phyloP scores from a whole-genome alignment of 83 land plant genomes.

The Larix sibirica region DNA sequence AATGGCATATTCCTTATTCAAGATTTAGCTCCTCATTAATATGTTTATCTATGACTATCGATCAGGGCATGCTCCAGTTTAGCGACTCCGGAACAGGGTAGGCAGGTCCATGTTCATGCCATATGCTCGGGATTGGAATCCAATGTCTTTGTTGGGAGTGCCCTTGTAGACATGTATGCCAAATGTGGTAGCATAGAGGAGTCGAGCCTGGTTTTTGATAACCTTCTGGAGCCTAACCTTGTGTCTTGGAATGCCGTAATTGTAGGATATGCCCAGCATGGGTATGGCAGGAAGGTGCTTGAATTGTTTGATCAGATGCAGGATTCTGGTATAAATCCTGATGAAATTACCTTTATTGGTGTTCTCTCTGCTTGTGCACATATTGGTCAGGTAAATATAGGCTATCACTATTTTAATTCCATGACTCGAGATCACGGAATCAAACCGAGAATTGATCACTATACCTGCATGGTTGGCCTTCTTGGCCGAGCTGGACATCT shows the following conservation, averaged over 20 bases:
- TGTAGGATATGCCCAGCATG: neutral
- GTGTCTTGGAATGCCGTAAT: neutral
- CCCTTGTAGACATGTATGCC: constrained; percentile 3
- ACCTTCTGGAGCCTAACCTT: neutral
- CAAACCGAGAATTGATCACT: neutral
- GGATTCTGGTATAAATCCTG: neutral
- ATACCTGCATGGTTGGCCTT: neutral
- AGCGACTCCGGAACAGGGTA: neutral
- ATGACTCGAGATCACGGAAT: neutral
- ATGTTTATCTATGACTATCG: no score
- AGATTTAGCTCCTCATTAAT: no score
- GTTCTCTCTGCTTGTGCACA: neutral
- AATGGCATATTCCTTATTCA: no score
- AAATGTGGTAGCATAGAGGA: constrained; percentile 6
- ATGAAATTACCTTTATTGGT: neutral
- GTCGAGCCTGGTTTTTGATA: neutral
- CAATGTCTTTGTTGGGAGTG: neutral
- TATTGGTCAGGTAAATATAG: neutral
- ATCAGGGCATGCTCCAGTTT: neutral
- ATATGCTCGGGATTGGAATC: neutral
- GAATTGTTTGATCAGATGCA: constrained; percentile 1
- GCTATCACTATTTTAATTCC: neutral
- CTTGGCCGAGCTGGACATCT: neutral
- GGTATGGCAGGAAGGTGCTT: neutral
- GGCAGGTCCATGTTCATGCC: neutral